Evolutionary conservation across 2,329 filamentous ascomycete genomes (phyloP), one percentile per base, ranked within the genome.

Genomic region (Diaporthe ilicicola): DNA sequence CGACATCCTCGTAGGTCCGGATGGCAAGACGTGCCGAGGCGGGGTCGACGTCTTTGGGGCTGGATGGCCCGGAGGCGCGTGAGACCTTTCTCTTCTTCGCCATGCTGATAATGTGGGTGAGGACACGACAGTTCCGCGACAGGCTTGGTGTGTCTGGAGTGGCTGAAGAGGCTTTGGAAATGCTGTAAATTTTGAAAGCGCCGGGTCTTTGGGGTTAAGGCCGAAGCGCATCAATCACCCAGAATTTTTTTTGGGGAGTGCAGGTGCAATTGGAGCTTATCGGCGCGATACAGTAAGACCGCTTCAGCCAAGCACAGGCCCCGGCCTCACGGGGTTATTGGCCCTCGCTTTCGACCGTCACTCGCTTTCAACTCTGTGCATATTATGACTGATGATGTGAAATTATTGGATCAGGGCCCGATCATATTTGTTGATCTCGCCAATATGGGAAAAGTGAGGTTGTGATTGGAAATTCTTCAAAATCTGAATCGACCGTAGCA

Each of bases 1-100:
- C 94, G 76, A 99, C 92, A 82, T 97, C 94, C 81, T 95, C 91
- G 81, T 88, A 95, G 2, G 89, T 91, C 56, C 81, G 85, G 76
- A 91, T 84, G 29, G 86, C 87, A 19, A 94, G 87, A 66, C 90
- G 89, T 44, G 91, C 89, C 73, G 91, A 90, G 39, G 83, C 82
- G 59, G 84, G 78, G 77, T 91, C 82, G 72, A 89, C 78, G 42
- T 90, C 89, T 72, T 84, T 85, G 4, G 88, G 88, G 3, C 87
- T 88, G 10, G 82, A 83, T 24, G 85, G 81, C 72, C 80, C 82
- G 39, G 82, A 75, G 65, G 78, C 85, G 73, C 86, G 85, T 27
- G 88, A 85, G 1, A 89, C 91, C 85, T 95, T 96, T 87, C 93
- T 91, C 78, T 91, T 91, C 76, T 89, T 90, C 12, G 82, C 89